Evolutionary conservation across 2,329 filamentous ascomycete genomes (phyloP).

Genomic region (Cladosporium colombiae): DNA sequence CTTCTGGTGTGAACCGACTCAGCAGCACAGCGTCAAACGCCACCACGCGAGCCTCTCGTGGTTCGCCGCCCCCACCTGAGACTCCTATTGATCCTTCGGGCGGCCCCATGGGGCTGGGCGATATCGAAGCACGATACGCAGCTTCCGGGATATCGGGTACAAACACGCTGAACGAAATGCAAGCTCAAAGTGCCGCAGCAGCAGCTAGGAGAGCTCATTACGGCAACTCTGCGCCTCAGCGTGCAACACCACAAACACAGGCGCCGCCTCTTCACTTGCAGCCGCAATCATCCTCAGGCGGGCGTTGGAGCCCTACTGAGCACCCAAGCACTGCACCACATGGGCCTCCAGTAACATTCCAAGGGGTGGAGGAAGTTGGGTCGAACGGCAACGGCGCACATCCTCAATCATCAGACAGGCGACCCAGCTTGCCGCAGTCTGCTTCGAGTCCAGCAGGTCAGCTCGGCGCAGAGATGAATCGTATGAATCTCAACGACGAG

Average conservation of each 20-base stretch:
- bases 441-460: conserved; percentile 56
- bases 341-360: conserved; percentile 87
- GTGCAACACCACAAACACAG: conserved; percentile 38
- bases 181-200: conserved; percentile 75
- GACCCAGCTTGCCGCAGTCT: conserved; percentile 40
- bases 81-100: conserved; percentile 66
- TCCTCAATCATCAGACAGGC: conserved; percentile 18
- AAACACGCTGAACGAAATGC: conserved; percentile 74
- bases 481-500: conserved; percentile 76
- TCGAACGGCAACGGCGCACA: conserved; percentile 24
- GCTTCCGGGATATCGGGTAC: conserved; percentile 87
- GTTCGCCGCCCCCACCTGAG: conserved; percentile 92
- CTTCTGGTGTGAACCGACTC: conserved; percentile 59
- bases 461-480: conserved; percentile 76
- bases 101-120: conserved; percentile 50
- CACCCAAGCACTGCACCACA: conserved; percentile 81
- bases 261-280: conserved; percentile 34
- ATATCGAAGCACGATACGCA: conserved; percentile 89
- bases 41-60: conserved; percentile 86
- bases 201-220: conserved; percentile 81
- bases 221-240: conserved; percentile 43
- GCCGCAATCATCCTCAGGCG: conserved; percentile 44
- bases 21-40: conserved; percentile 88
- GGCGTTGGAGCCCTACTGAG: conserved; percentile 96
- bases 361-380: conserved; percentile 73